Evolutionary conservation across 2,329 filamentous ascomycete species (phyloP), one percentile per base, ranked within the genome.

Genomic region (Aspergillus caelatus): DNA sequence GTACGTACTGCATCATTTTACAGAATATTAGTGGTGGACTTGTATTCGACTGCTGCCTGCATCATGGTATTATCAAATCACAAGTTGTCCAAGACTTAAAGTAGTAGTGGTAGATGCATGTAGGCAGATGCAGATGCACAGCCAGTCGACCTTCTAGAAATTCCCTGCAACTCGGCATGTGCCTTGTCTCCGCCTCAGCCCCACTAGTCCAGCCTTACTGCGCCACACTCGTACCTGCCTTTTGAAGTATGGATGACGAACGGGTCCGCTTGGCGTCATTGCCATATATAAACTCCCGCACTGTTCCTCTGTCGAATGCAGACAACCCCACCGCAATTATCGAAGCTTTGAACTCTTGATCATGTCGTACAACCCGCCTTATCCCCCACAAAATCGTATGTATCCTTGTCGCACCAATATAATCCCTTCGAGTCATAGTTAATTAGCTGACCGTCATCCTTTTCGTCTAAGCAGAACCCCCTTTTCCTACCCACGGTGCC

Each of bases 401-500:
- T 16, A 16, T 30, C 14, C 32, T 21, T 32, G 2, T 19, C 26
- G 16, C 30, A 32, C 10, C 10, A n/a, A 7, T 11, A 14, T 52
- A 19, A 4, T 9, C 4, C 10, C 26, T 19, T 11, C 14, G 23
- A 48, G 21, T 14, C 11, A 14, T 26, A n/a, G 26, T 19, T 30
- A 12, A 55, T n/a, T 9, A 6, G 12, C 52, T 39, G 8, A 26
- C 12, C 14, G 12, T 39, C 34, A 5, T 36, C 14, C 34, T 36
- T 36, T 36, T 36, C 9, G 3, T 23, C 54, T n/a, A n/a, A 45
- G 28, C 26, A 74, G 70, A 70, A 60, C 71, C 71, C 56, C 68
- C 66, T 2, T 72, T 75, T 56, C 70, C 71, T 56, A 70, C 63
- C 32, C 76, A 78, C 21, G 70, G 53, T 23, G 70, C 50, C 56